A percentile compares a stretch with the other conserved stretches of the same genome.
Conservation (phyloP, 257 asterid genomes). For the Nemophila menziesii region DNA sequence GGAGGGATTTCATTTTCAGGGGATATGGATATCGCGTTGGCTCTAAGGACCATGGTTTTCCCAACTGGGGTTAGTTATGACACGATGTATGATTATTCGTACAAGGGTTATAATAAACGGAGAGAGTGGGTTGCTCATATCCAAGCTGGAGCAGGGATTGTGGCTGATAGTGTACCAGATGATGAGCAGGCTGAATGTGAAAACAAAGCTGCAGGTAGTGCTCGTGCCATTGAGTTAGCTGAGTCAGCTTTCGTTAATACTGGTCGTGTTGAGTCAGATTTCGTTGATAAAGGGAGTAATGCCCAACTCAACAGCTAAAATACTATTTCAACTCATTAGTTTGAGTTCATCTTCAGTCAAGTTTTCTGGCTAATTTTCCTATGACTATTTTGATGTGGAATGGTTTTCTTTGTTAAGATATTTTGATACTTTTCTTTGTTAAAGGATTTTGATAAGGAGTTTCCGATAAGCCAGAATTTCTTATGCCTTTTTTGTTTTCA, state of each 20-base stretch:
- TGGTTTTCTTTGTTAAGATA: too few species aligned
- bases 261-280: constrained; percentile 4
- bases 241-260: constrained; percentile 52
- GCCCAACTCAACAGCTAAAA: too few species aligned
- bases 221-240: constrained; percentile 74
- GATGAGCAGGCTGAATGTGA: constrained; percentile 80
- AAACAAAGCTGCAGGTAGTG: constrained; percentile 60
- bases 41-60: constrained; percentile 70
- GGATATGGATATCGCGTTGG: constrained; percentile 67
- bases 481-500: too few species aligned
- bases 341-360: too few species aligned
- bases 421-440: too few species aligned
- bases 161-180: constrained; percentile 65
- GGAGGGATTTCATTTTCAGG: constrained; percentile 80
- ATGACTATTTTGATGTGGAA: too few species aligned
- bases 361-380: too few species aligned
- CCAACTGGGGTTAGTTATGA: constrained; percentile 39
- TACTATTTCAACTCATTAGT: too few species aligned
- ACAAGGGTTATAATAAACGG: constrained; percentile 33
- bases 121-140: constrained; percentile 83
- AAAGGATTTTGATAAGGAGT: too few species aligned
- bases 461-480: too few species aligned
- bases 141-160: constrained; percentile 88
- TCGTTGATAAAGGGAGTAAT: too few species aligned
- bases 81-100: constrained; percentile 61